These are phyloP conservation scores for Helenozyma baotianmanensis DNA, from an alignment of 805 yeast genomes.

Conservation along the genomic window DNA sequence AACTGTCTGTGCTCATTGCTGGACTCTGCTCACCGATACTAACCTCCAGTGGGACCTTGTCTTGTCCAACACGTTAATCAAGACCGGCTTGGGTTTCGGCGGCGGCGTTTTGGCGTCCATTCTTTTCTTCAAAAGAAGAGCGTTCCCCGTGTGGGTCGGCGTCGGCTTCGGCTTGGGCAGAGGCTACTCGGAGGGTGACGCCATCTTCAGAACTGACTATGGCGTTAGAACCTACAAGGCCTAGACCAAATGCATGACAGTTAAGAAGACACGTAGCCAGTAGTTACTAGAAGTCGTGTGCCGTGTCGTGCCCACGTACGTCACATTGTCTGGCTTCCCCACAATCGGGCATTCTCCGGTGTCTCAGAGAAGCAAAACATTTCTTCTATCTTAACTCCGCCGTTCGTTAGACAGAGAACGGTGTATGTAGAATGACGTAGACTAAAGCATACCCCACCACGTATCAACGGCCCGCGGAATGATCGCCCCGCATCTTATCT, in stretches of 20 bases:
- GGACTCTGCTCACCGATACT: slow-evolving; percentile 6
- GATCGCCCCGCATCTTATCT: too few species aligned
- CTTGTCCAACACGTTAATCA: slow-evolving; percentile 87
- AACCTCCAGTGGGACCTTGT: slow-evolving; percentile 80
- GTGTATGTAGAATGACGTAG: too few species aligned
- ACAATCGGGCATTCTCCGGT: too few species aligned
- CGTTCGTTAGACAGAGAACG: too few species aligned
- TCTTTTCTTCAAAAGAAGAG: slow-evolving; percentile 83
- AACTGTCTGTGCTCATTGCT: too few species aligned
- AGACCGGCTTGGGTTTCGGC: slow-evolving; percentile 94
- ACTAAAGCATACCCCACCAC: too few species aligned
- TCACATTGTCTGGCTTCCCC: too few species aligned
- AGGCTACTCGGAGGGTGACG: slow-evolving; percentile 97
- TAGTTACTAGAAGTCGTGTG: background rate
- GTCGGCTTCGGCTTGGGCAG: slow-evolving; percentile 97
- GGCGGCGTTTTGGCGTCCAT: slow-evolving; percentile 93
- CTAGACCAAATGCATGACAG: slow-evolving; percentile 21
- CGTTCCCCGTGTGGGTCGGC: slow-evolving; percentile 98
- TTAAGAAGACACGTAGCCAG: slow-evolving; percentile 2
- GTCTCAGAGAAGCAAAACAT: too few species aligned
- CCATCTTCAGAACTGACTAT: slow-evolving; percentile 79
- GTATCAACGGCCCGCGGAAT: too few species aligned
- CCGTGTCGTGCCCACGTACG: too few species aligned
- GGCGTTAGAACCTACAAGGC: slow-evolving; percentile 75
- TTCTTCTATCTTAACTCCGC: too few species aligned